Base-by-base conservation (phyloP, 768 basidiomycete species). In the Crepidotus variabilis region DNA sequence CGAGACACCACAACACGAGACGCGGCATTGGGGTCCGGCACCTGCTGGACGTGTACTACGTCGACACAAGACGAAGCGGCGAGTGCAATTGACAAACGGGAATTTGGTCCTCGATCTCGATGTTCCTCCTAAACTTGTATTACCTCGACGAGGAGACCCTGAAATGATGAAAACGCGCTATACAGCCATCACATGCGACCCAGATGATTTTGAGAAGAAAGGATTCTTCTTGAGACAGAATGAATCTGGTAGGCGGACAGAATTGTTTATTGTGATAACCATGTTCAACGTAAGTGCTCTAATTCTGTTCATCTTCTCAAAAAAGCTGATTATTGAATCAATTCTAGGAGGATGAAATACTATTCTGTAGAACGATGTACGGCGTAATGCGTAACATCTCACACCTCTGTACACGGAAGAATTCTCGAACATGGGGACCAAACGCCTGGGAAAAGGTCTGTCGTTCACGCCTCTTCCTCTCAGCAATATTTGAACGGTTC, bases 391-490 rank as follows among this genome's bases (percentile, higher is more conserved):
- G 81, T 47, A 92, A 91, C 65, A 90, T 91, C 47, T 78, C 86
- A 6, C 88, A 90, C 70, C 74, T 91, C 18, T 92, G 90, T 65
- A 84, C 90, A 20, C 84, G 96, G 28, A 92, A 91, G 66, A 88
- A 88, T 57, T 93, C 90, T 9, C 90, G 92, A 63, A 97, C 93
- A 4, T 98, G 96, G 96, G 96, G 96, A 2, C 83, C 85, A 2
- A 94, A 96, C 47, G 89, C 93, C 3, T 98, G 96, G 96, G 93
- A 98, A 71, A 98, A 97, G 82, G 89, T 84, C 28, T 4, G 6
- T 43, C 7, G 2, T 32, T 46, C n/a, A 13, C 5, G 2, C 3
- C 49, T 14, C 16, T 34, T 18, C 47, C 33, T n/a, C 8, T 43
- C 35, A 13, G 5, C 20, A 18, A 6, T 48, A 23, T 28, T 49